Evolutionary conservation across 441 rosid species (phyloP), one percentile per base, ranked within the genome.

Genomic region (Kokia cookei): DNA sequence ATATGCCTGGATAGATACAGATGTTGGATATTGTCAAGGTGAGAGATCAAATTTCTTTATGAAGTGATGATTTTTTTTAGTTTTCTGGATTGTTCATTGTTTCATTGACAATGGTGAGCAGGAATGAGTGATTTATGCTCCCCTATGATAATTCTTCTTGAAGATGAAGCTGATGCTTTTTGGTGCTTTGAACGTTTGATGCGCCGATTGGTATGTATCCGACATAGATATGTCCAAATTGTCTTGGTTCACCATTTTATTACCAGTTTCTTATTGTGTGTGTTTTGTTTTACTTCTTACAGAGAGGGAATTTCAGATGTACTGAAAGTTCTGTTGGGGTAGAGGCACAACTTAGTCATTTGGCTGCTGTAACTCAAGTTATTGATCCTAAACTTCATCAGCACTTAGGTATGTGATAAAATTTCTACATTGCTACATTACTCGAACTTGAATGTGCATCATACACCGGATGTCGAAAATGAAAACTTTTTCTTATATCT

Each of bases 91-190:
- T 15, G 24, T 10, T n/a, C 26, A 13, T 40, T 61, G 69, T 42
- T 12, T 48, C 69, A 48, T 12, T 5, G 4, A 59, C 1, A 48
- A 59, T 71, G 9, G 45, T 76, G 68, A 71, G 72, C 88, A 93
- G 99, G 98, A 82, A 95, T 95, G 99, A 95, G 98, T 61, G 99
- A 95, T 79, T 93, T 95, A 72, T 93, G 98, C 82, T 95, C 99
- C 71, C 98, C 99, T 51, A 95, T 95, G 98, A 91, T 93, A 82
- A 87, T 95, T 22, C 98, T 95, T 85, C 94, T 93, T 45, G 89
- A 91, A n/a, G 85, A 93, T 55, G 99, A 93, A 84, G 95, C 97
- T 69, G 98, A 93, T 84, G 86, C 99, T 0, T 95, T 95, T 87
- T 95, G 97, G 97, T 93, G 97, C 84, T 95, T 95, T 69, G 98